Conservation (phyloP, 2,329 filamentous ascomycete species). For the Exophiala spinifera region DNA sequence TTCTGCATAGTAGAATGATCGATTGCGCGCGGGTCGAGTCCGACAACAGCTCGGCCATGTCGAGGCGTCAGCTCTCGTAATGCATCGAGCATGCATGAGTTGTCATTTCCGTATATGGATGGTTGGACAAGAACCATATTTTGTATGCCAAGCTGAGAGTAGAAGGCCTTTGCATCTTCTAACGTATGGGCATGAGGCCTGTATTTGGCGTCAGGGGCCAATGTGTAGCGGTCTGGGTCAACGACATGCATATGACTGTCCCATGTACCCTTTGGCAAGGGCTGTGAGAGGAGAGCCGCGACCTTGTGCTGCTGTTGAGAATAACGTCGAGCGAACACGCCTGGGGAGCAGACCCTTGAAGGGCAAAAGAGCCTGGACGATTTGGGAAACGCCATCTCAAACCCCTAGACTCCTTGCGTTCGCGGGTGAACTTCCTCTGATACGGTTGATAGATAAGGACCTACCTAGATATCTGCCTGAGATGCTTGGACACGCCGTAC, state of each 20-base stretch:
- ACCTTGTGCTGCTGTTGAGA: not conserved
- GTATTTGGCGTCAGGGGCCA: slow-evolving; percentile 52
- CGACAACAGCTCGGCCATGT: slow-evolving; percentile 55
- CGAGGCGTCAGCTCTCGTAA: slow-evolving; percentile 44
- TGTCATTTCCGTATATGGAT: slow-evolving; percentile 61
- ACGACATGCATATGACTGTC: slow-evolving; percentile 64
- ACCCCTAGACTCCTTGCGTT: too few species aligned
- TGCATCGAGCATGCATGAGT: slow-evolving; percentile 57
- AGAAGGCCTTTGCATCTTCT: slow-evolving; percentile 51
- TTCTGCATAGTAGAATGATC: slow-evolving; percentile 41
- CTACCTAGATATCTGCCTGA: too few species aligned
- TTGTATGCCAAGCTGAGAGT: slow-evolving; percentile 49
- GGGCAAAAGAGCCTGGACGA: not conserved
- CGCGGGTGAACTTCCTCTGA: too few species aligned
- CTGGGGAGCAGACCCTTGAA: not conserved
- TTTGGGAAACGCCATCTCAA: not conserved
- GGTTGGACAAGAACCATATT: slow-evolving; percentile 61
- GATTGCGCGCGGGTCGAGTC: slow-evolving; percentile 50
- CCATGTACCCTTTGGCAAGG: slow-evolving; percentile 50
- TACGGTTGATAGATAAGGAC: too few species aligned
- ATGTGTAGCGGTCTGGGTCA: slow-evolving; percentile 51
- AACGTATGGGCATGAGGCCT: slow-evolving; percentile 50
- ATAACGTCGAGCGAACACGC: not conserved
- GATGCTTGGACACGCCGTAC: too few species aligned
- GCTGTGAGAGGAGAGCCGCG: slow-evolving; percentile 11